phyloP scores from a whole-genome alignment of 345 rosid genomes.

The Gossypium thurberi region DNA sequence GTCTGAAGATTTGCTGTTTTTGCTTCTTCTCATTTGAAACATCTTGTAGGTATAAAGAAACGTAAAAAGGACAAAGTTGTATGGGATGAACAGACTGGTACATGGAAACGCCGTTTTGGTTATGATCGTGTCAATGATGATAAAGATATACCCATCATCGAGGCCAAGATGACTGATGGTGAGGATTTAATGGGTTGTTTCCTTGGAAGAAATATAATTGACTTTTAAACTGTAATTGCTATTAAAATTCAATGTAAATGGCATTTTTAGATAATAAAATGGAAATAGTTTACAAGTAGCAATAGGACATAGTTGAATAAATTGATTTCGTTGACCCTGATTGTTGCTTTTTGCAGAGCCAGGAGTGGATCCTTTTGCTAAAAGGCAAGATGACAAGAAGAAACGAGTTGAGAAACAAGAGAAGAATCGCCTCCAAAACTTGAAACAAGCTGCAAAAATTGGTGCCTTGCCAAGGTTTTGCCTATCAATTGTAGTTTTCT shows the following conservation, averaged over 20 bases:
- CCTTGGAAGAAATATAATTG: slow-evolving; percentile 19
- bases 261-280: background rate
- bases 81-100: slow-evolving; percentile 76
- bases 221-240: background rate
- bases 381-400: slow-evolving; percentile 66
- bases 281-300: background rate
- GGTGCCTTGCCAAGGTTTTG: slow-evolving; percentile 86
- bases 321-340: background rate
- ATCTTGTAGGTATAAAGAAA: slow-evolving; percentile 64
- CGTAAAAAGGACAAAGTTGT: slow-evolving; percentile 75
- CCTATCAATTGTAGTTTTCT: background rate
- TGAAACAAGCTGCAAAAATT: slow-evolving; percentile 67
- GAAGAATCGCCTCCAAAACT: slow-evolving; percentile 59
- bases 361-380: slow-evolving; percentile 86
- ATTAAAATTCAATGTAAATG: background rate
- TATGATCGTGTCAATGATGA: slow-evolving; percentile 93
- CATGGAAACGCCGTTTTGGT: slow-evolving; percentile 85
- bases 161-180: slow-evolving; percentile 87
- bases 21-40: slow-evolving; percentile 6
- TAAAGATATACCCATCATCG: slow-evolving; percentile 71
- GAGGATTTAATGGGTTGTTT: slow-evolving; percentile 8
- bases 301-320: background rate
- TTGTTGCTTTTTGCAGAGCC: slow-evolving; percentile 42
- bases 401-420: slow-evolving; percentile 71
- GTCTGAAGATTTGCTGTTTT: background rate